phyloP scores from a whole-genome alignment of 2,329 filamentous ascomycete species.

The Erysiphe pulchra region DNA sequence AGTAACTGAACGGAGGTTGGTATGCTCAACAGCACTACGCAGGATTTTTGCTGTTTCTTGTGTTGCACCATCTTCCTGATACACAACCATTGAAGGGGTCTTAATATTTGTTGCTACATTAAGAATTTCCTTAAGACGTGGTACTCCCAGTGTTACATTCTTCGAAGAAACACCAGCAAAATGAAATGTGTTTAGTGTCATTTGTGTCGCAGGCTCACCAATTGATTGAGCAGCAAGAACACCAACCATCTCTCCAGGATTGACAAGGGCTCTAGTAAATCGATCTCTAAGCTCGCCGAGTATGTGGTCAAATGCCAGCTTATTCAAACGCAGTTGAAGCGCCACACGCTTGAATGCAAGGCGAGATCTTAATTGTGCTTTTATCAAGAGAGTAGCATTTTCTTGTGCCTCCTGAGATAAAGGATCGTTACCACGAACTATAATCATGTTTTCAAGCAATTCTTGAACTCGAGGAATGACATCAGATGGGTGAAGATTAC shows the following conservation, averaged over 20 bases:
- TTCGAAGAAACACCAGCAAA: slow-evolving; percentile 99
- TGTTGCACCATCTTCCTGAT: slow-evolving; percentile 38
- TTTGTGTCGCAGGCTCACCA: slow-evolving; percentile 93
- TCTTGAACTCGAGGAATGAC: slow-evolving; percentile 58
- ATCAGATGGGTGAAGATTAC: slow-evolving; percentile 70
- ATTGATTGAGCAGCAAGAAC: slow-evolving; percentile 95
- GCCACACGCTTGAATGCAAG: slow-evolving; percentile 86
- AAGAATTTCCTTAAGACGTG: slow-evolving; percentile 96
- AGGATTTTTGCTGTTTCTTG: slow-evolving; percentile 67
- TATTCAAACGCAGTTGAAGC: slow-evolving; percentile 62
- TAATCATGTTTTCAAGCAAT: slow-evolving; percentile 50
- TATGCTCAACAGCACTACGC: slow-evolving; percentile 80
- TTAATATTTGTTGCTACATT: slow-evolving; percentile 97
- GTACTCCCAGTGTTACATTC: slow-evolving; percentile 97
- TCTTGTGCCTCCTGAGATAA: slow-evolving; percentile 69
- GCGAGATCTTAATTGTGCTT: slow-evolving; percentile 68
- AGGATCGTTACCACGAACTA: slow-evolving; percentile 63
- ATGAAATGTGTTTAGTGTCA: slow-evolving; percentile 99
- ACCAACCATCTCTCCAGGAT: slow-evolving; percentile 95
- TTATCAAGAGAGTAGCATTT: slow-evolving; percentile 77
- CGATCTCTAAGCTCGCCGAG: slow-evolving; percentile 73
- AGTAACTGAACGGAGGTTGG: slow-evolving; percentile 74
- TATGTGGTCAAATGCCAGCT: slow-evolving; percentile 77
- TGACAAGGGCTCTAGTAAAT: slow-evolving; percentile 66
- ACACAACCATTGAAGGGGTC: slow-evolving; percentile 91